Percentiles rank a stretch among this genome's conserved stretches.
phyloP scores from a whole-genome alignment of 495 filamentous ascomycete species.

The Podospora australis region DNA sequence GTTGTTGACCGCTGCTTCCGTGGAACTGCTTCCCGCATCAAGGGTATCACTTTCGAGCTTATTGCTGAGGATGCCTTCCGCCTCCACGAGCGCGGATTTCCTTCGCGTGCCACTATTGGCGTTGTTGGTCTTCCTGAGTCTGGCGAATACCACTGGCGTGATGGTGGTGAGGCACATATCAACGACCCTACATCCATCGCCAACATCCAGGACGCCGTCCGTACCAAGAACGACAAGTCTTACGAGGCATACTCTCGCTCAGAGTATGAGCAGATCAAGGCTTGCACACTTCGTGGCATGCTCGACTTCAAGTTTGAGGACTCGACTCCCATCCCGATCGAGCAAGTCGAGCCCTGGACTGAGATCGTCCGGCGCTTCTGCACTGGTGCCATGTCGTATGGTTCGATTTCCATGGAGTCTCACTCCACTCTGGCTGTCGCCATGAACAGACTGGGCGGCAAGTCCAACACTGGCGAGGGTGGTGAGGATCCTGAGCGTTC shows the following conservation, averaged over 20 bases:
- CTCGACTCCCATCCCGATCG: constrained; percentile 78
- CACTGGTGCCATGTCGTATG: constrained; percentile 99
- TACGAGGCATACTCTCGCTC: constrained; percentile 95
- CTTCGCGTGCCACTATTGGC: constrained; percentile 69
- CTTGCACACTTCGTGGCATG: constrained; percentile 92
- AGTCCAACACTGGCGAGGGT: constrained; percentile 98
- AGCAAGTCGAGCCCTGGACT: constrained; percentile 98
- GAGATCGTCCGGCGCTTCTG: constrained; percentile 97
- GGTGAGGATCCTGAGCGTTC: constrained; percentile 95
- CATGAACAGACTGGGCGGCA: constrained; percentile 96
- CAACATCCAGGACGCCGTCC: constrained; percentile 96
- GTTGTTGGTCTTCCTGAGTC: constrained; percentile 87
- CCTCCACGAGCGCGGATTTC: constrained; percentile 93
- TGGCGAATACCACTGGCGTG: constrained; percentile 99
- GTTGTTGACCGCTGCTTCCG: constrained; percentile 97
- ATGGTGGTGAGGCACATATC: constrained; percentile 95
- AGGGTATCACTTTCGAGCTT: constrained; percentile 90
- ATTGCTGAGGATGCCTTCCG: constrained; percentile 97
- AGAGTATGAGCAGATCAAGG: constrained; percentile 96
- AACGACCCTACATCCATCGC: constrained; percentile 95
- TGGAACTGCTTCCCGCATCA: constrained; percentile 92
- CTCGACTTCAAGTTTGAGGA: constrained; percentile 98
- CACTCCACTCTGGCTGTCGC: constrained; percentile 96
- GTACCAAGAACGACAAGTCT: constrained; percentile 98
- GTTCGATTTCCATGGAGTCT: constrained; percentile 98